These are phyloP conservation scores for Euphorbia celastroides DNA, from an alignment of 441 rosid genomes.

Conservation along the genomic window DNA sequence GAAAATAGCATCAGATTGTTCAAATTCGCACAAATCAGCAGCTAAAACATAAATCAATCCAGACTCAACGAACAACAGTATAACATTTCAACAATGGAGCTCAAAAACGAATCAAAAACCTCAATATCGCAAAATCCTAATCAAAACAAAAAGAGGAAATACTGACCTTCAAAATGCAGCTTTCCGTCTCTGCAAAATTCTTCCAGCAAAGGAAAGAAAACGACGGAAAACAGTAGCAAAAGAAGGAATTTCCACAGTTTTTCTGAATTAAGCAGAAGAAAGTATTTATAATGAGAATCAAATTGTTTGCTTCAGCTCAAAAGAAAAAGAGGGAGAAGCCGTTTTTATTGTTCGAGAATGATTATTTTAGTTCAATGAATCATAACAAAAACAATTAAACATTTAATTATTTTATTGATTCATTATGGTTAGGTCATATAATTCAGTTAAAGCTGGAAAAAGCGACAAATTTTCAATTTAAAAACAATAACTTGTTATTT, in stretches of 20 bases:
- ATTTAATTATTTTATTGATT: no score
- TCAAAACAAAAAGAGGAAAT: no score
- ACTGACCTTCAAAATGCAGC: slow-evolving; percentile 8
- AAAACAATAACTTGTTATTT: no score
- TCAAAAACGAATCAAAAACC: no score
- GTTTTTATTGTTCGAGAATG: no score
- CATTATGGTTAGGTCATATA: slow-evolving; percentile 7
- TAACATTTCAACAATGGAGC: no score
- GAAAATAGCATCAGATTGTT: no score
- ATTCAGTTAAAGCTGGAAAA: background rate
- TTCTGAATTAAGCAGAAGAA: background rate
- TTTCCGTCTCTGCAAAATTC: background rate
- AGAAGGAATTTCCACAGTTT: slow-evolving; percentile 20
- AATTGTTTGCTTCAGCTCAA: background rate
- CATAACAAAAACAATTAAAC: background rate
- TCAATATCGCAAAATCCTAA: no score
- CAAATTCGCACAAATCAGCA: no score
- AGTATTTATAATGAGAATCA: background rate
- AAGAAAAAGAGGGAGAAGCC: no score
- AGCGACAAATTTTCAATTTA: background rate
- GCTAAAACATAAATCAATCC: no score
- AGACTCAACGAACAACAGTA: no score
- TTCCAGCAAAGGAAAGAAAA: background rate
- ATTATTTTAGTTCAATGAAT: slow-evolving; percentile 12
- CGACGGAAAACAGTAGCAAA: background rate